These are phyloP conservation scores for Phylloporus arenicola DNA, from an alignment of 768 basidiomycete genomes.

Conservation along the genomic window DNA sequence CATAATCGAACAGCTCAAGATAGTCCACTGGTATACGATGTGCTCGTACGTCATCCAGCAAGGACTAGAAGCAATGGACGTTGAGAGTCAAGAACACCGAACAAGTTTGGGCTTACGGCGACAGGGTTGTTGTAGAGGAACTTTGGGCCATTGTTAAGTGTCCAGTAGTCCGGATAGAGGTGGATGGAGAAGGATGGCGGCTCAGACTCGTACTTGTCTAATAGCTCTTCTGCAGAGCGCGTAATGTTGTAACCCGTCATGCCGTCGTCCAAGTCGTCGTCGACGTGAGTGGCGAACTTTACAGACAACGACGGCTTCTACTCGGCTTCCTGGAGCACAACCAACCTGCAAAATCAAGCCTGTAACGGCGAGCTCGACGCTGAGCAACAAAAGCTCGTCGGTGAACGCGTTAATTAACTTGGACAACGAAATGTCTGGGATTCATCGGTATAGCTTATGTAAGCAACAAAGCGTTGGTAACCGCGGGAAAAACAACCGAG, in stretches of 20 bases:
- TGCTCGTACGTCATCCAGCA: slow-evolving; percentile 79
- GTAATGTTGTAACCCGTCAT: slow-evolving; percentile 76
- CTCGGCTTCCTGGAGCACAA: not conserved
- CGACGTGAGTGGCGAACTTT: not conserved
- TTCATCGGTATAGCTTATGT: slow-evolving; percentile 14
- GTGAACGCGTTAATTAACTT: slow-evolving; percentile 20
- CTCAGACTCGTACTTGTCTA: slow-evolving; percentile 49
- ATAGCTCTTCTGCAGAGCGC: slow-evolving; percentile 54
- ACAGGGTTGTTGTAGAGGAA: slow-evolving; percentile 77
- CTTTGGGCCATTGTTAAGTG: slow-evolving; percentile 74
- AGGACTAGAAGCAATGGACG: slow-evolving; percentile 41
- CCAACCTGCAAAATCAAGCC: not conserved
- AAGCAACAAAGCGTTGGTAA: slow-evolving; percentile 9
- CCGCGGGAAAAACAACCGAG: slow-evolving; percentile 16
- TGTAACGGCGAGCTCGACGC: not conserved
- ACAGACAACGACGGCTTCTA: not conserved
- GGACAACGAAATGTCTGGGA: not conserved
- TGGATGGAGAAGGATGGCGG: slow-evolving; percentile 77
- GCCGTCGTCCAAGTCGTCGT: slow-evolving; percentile 11
- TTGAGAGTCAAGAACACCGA: slow-evolving; percentile 2
- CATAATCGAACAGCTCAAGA: slow-evolving; percentile 70
- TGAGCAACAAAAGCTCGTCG: slow-evolving; percentile 1
- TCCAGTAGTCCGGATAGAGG: slow-evolving; percentile 76
- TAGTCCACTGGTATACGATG: slow-evolving; percentile 84
- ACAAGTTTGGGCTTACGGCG: slow-evolving; percentile 38